Evolutionary conservation across 768 basidiomycete species (phyloP).

Genomic region (Lactarius vividus): DNA sequence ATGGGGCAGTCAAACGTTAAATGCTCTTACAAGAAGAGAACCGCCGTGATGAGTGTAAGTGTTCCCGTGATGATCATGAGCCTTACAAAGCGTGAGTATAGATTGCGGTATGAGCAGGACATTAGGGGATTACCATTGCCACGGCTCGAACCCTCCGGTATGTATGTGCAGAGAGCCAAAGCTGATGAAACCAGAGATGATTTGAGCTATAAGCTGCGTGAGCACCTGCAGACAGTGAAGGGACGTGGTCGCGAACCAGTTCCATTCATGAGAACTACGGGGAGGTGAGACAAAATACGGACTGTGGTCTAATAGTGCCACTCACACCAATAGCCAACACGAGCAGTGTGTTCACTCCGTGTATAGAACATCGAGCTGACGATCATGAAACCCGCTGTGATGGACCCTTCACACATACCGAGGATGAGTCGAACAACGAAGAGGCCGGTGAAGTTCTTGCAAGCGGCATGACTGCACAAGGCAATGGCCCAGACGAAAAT

Average conservation of each 20-base stretch:
- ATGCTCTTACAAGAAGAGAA: slow-evolving; percentile 51
- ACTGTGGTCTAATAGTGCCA: slow-evolving; percentile 7
- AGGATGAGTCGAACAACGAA: slow-evolving; percentile 62
- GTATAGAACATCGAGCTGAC: slow-evolving; percentile 80
- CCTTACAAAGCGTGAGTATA: slow-evolving; percentile 36
- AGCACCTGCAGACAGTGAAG: neutral
- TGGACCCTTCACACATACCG: slow-evolving; percentile 68
- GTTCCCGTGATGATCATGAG: slow-evolving; percentile 69
- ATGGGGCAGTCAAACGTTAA: neutral
- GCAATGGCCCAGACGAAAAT: slow-evolving; percentile 66
- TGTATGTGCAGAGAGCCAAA: slow-evolving; percentile 65
- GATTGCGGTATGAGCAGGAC: slow-evolving; percentile 17
- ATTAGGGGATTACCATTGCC: slow-evolving; percentile 56
- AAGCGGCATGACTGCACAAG: slow-evolving; percentile 62
- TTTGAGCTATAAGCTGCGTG: slow-evolving; percentile 48
- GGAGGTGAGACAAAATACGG: neutral
- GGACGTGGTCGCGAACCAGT: slow-evolving; percentile 42
- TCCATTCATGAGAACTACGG: slow-evolving; percentile 70
- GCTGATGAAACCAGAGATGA: slow-evolving; percentile 65
- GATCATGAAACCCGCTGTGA: slow-evolving; percentile 76
- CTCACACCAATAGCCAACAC: slow-evolving; percentile 79
- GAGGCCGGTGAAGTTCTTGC: slow-evolving; percentile 63
- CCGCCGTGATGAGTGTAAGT: slow-evolving; percentile 52
- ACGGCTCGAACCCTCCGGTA: slow-evolving; percentile 56
- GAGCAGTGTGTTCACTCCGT: slow-evolving; percentile 60